Base-by-base conservation (phyloP, 306 rosid species). In the Ceratonia siliqua region DNA sequence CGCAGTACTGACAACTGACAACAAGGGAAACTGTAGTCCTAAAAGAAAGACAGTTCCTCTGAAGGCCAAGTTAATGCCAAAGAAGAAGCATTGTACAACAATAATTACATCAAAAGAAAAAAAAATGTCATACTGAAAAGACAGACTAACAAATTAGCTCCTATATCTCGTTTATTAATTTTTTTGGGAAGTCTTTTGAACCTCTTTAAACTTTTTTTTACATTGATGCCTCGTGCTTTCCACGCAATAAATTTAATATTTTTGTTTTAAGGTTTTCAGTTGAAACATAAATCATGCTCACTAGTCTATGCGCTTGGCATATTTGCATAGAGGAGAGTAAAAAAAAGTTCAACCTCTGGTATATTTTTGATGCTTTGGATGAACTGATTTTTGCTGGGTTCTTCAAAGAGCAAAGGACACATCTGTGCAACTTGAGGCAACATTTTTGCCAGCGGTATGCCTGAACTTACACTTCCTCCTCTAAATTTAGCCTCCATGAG, bases 271-370 rank as follows among this genome's bases (percentile, higher is more conserved):
- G n/a, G n/a, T 41, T 81, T 63, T 62, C 57, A 27, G 33, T 79
- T 5, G 74, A 81, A 70, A 75, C 77, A 53, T 61, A 61, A 67
- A 55, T 71, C 67, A 61, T 79, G 61, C 73, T 62, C 49, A 77
- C 87, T 32, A 32, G 36, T 32, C 36, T 78, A 78, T 2, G 85
- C 81, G 74, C 68, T 52, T 46, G 87, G 84, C 82, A 87, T 79
- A 28, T 86, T 86, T 61, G 98, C 80, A 79, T 93, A 93, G 72
- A 93, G 87, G 79, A 86, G 89, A 72, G 97, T 87, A 85, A 89
- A 88, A 75, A 91, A 91, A 75, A 82, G 83, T 81, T 89, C 96
- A 62, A 91, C 91, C 81, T 93, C 96, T 68, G 85, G 92, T 72
- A 76, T 78, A 24, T 79, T 80, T 64, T 57, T 77, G 64, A 91